Evolutionary conservation across 345 rosid genomes (phyloP), one percentile per base, ranked within the genome.

Genomic region (Rhodamnia rubescens): DNA sequence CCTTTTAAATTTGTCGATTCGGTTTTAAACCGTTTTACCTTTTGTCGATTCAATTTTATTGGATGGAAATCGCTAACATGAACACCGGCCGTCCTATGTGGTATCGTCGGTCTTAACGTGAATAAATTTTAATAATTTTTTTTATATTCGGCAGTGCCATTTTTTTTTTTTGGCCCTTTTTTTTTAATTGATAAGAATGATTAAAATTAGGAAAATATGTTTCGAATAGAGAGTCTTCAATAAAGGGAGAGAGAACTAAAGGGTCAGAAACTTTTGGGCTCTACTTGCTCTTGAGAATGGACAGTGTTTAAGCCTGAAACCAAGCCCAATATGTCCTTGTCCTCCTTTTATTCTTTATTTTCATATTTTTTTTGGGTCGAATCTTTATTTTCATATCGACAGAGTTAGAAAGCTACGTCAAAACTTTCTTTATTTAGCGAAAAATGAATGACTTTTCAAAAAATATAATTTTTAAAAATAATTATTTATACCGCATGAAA

Each of bases 91-190:
- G 3, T 36, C 40, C 40, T 36, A 36, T 3, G 40, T 36, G 40
- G 40, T 3, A 36, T 3, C 40, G 40, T 3, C 3, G 3, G 40
- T 3, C 2, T 3, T 36, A 36, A 36, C 40, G 40, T 36, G 3
- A 36, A 36, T 42, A 42, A 42, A 2, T 42, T 42, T 42, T 42
- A 42, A 42, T 42, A 42, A 42, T 2, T 42, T 42, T 5, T 42
- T 42, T 42, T 42, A 6, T 42, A 42, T 42, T 29, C 15, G 15
- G 16, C 29, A 18, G 29, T 1, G 5, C 8, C 9, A 7, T 4
- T 1, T 3, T 0, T 1, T 3, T 0, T 29, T 64, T 7, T 15
- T 1, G 22, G 42, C 11, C 6, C 10, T 13, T 27, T 27, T 27
- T 27, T 61, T 9, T 2, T 15, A 16, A 7, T 20, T 8, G 10